Conservation (phyloP, 768 basidiomycete species). For the Lactarius vividus region DNA sequence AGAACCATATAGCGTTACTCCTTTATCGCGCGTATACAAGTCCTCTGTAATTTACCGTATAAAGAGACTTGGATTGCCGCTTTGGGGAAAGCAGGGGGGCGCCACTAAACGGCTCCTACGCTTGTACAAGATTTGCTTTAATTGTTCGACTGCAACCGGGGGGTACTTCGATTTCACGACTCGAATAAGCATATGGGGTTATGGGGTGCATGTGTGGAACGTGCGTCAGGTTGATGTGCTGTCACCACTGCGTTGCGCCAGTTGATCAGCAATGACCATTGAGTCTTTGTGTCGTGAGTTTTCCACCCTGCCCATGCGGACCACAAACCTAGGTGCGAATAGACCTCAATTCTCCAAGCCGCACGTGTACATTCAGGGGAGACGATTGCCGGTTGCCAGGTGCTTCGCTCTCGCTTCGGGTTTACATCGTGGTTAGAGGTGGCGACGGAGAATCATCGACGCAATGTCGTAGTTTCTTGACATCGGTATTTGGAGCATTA, state of each 20-base stretch:
- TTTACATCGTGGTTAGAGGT: background rate
- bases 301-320: background rate
- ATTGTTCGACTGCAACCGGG: background rate
- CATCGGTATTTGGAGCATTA: constrained; percentile 5
- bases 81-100: background rate
- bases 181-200: background rate
- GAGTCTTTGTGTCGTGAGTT: background rate
- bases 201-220: background rate
- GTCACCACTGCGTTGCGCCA: constrained; percentile 1
- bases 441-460: constrained; percentile 26
- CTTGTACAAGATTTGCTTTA: background rate
- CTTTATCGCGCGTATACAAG: constrained; percentile 4
- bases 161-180: background rate
- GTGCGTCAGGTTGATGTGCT: background rate
- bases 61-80: background rate
- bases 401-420: constrained; percentile 3
- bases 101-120: background rate
- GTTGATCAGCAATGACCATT: background rate
- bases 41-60: background rate
- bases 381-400: constrained; percentile 16
- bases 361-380: background rate
- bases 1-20: background rate
- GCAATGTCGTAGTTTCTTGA: constrained; percentile 20
- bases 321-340: background rate
- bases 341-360: background rate